Evolutionary conservation across 805 yeast species (phyloP), one percentile per base, ranked within the genome.

Genomic region (Candida silvatica): DNA sequence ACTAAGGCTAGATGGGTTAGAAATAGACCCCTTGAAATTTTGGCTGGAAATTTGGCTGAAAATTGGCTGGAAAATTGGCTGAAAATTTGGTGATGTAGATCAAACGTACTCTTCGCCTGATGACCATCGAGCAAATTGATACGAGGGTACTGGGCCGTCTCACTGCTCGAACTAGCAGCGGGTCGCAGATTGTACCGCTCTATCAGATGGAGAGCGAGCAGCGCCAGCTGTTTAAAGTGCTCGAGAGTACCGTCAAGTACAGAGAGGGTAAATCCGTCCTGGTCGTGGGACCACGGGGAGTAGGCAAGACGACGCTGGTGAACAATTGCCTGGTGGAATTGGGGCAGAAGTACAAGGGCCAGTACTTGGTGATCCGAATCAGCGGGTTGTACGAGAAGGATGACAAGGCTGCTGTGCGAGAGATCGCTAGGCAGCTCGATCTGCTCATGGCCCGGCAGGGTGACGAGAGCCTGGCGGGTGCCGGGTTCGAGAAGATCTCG

Each of bases 351-450:
- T 69, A 67, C 46, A 49, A 52, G 4, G 64, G 73, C 23, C 72
- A 74, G 33, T 85, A 76, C 49, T 63, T 88, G 14, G 63, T 71
- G 0, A 71, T 92, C 8, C 54, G 68, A 17, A 59, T 90, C 20
- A 76, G 80, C 39, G 96, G 96, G 0, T 56, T 68, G 11, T 67
- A 78, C 3, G 95, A 85, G 50, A 51, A 67, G 4, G 86, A 80
- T 44, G 97, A 90, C 49, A 70, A 67, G 31, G 60, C 71, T 33
- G 97, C 97, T 0, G 71, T 92, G 11, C 69, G 88, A 34, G 88
- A 85, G 44, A 81, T 92, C 38, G 95, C 95, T 0, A 64, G 80
- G 29, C 97, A 88, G 54, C 58, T 90, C 27, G 95, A 85, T 50
- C 51, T 52, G 41, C 48, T 53, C 34, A 36, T 47, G 31, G 32